Base-by-base conservation (phyloP, 306 rosid genomes). In the Begonia loranthoides region DNA sequence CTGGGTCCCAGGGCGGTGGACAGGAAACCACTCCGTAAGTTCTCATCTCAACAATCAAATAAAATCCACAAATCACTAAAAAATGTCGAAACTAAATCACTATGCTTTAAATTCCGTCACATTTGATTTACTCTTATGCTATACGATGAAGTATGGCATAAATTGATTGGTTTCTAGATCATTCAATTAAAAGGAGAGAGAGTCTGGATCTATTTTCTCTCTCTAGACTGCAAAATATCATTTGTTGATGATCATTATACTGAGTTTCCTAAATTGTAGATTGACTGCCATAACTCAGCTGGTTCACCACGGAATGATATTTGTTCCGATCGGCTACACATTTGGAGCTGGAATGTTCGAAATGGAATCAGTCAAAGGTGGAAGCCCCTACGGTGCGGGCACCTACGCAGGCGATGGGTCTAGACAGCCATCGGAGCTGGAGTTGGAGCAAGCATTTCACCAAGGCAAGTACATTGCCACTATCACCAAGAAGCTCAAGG, bases 21-120 rank as follows among this genome's bases (percentile, higher is more conserved):
- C 97, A 88, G 65, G 95, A 88, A 76, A 88, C 97, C n/a, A 88
- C 95, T 8, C 88, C 95, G 97, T 88, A 77, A 77, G 87, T 55
- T 13, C 62, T 36, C 22, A 19, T 19, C 9, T 28, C 3, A 28
- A 4, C 36, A 7, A 28, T 28, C 36, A 7, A 28, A 4, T 28
- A 28, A 28, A 28, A 28, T 28, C 36, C 36, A 7, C 36, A 7
- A 19, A 28, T 28, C 36, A 5, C 36, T 28, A 28, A 28, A 28
- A 28, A 28, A 28, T 28, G 1, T 28, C 4, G 9, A 28, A 28
- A 28, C 36, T 28, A 28, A 4, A 19, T 19, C 22, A 19, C 22
- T 19, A 19, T 19, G 22, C 3, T 19, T 19, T 19, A 19, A 19
- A 2, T 19, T 19, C 22, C 3, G 22, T 4, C 2, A 19, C 22